Evolutionary conservation across 2,329 filamentous ascomycete species (phyloP).

Genomic region (Aspergillus tanneri): DNA sequence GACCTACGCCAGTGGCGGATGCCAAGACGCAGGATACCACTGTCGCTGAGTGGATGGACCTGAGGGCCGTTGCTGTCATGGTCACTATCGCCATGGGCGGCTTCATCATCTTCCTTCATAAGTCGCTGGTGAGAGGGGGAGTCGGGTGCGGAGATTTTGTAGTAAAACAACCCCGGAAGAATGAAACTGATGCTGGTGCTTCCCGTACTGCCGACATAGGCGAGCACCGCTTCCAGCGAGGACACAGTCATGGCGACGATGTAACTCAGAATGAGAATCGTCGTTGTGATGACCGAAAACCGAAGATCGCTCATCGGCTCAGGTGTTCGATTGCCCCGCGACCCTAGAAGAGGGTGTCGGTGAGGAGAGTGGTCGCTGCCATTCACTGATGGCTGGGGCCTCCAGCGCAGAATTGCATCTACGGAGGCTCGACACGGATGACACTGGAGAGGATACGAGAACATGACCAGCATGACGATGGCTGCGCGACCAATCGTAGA

Average conservation of each 20-base stretch:
- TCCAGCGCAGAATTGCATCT: constrained; percentile 92
- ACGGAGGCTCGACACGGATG: constrained; percentile 95
- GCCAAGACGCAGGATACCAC: constrained; percentile 59
- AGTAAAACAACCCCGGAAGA: constrained; percentile 92
- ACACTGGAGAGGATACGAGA: constrained; percentile 92
- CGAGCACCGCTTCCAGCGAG: constrained; percentile 84
- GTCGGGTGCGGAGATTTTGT: constrained; percentile 92
- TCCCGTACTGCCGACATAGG: constrained; percentile 92
- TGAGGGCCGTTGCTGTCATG: constrained; percentile 38
- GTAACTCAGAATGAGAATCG: constrained; percentile 81
- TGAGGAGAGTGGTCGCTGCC: constrained; percentile 46
- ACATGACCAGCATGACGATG: constrained; percentile 93
- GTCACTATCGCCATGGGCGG: constrained; percentile 40
- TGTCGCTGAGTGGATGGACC: constrained; percentile 52
- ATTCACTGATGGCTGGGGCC: constrained; percentile 53
- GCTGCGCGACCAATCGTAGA: constrained; percentile 93
- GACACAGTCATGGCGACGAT: constrained; percentile 86
- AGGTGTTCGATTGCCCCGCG: constrained; percentile 44
- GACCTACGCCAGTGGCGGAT: constrained; percentile 63
- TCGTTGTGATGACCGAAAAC: constrained; percentile 85
- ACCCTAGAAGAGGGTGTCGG: constrained; percentile 43
- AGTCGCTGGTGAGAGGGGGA: constrained; percentile 82
- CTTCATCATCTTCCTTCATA: constrained; percentile 84
- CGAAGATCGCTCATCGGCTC: constrained; percentile 78
- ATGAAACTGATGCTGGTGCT: constrained; percentile 97